Evolutionary conservation across 2,329 filamentous ascomycete species (phyloP).

Genomic region (Colletotrichum tofieldiae): DNA sequence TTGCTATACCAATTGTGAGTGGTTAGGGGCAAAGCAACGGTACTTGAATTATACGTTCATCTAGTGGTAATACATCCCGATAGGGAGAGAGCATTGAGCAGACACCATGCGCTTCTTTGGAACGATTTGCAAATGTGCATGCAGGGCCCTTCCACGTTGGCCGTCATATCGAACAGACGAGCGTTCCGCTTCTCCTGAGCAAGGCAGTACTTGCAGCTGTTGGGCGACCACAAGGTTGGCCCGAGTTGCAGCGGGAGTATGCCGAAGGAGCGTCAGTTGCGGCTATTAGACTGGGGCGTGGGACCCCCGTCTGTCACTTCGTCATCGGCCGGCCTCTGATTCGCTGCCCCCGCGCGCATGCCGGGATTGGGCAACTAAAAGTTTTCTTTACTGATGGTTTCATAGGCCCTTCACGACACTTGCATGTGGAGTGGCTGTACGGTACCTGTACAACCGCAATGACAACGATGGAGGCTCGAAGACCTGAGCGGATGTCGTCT

Average conservation of each 20-base stretch:
- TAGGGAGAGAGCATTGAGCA: slow-evolving; percentile 27
- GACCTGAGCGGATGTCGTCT: not conserved
- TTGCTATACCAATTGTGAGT: slow-evolving; percentile 40
- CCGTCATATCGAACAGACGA: not conserved
- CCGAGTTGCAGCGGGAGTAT: not conserved
- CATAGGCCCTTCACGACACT: slow-evolving; percentile 9
- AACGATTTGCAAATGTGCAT: not conserved
- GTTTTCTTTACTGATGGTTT: slow-evolving; percentile 22
- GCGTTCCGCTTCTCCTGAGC: not conserved
- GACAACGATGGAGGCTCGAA: slow-evolving; percentile 21
- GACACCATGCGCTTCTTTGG: not conserved
- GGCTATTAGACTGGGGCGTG: slow-evolving; percentile 17
- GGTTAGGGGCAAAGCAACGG: slow-evolving; percentile 36
- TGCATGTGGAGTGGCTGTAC: slow-evolving; percentile 14
- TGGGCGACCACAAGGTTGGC: slow-evolving; percentile 14
- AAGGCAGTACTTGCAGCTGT: not conserved
- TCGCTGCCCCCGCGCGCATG: slow-evolving; percentile 28
- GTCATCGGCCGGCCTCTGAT: slow-evolving; percentile 34
- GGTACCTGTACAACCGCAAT: not conserved
- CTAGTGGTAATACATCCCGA: slow-evolving; percentile 41
- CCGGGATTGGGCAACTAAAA: slow-evolving; percentile 34
- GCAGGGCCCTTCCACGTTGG: not conserved
- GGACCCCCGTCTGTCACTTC: slow-evolving; percentile 28
- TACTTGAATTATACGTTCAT: slow-evolving; percentile 39
- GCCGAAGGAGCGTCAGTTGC: slow-evolving; percentile 23